phyloP scores from a whole-genome alignment of 768 basidiomycete genomes.

The Pleurotus tuoliensis region DNA sequence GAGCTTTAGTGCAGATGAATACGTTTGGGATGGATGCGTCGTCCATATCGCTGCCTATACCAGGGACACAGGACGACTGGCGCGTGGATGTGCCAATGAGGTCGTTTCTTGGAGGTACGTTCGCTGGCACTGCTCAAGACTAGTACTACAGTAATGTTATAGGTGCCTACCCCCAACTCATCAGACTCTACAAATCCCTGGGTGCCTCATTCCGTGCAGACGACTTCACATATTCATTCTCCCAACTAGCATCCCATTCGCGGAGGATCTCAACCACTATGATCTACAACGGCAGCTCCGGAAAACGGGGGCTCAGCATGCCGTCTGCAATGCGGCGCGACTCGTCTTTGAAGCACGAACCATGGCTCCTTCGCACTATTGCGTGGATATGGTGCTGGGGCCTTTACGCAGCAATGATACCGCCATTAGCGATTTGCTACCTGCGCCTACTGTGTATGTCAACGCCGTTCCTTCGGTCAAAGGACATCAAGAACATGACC shows the following conservation, averaged over 20 bases:
- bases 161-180: slow-evolving; percentile 77
- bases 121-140: background rate
- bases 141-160: slow-evolving; percentile 26
- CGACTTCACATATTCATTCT: slow-evolving; percentile 75
- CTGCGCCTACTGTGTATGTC: slow-evolving; percentile 20
- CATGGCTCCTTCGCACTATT: background rate
- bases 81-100: slow-evolving; percentile 80
- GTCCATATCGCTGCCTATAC: slow-evolving; percentile 43
- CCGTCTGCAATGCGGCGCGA: slow-evolving; percentile 34
- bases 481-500: slow-evolving; percentile 26
- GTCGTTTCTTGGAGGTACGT: slow-evolving; percentile 72
- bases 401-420: background rate
- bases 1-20: slow-evolving; percentile 34
- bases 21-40: slow-evolving; percentile 68
- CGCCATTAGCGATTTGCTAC: background rate
- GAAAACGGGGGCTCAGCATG: slow-evolving; percentile 46
- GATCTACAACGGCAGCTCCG: slow-evolving; percentile 66
- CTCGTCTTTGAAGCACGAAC: background rate
- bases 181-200: slow-evolving; percentile 58
- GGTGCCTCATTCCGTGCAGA: slow-evolving; percentile 51
- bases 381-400: background rate
- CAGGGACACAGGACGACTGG: slow-evolving; percentile 36
- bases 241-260: slow-evolving; percentile 32
- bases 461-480: slow-evolving; percentile 23
- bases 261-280: slow-evolving; percentile 41